Evolutionary conservation across 2,329 filamentous ascomycete genomes (phyloP).

Genomic region (Didymella segeticola): DNA sequence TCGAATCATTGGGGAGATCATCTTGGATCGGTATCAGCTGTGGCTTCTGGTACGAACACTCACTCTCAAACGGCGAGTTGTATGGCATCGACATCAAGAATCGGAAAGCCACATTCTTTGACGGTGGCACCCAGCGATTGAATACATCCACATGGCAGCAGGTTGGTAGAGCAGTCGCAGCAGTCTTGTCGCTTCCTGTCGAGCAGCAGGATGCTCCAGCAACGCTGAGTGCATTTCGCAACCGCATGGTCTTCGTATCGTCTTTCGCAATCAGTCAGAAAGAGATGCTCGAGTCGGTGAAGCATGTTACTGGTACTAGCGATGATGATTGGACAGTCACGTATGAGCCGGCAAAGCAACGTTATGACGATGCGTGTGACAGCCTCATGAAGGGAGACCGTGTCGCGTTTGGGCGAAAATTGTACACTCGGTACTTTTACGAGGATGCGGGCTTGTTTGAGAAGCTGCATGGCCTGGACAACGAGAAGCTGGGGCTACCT

Average conservation of each 20-base stretch:
- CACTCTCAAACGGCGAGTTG: slow-evolving; percentile 34
- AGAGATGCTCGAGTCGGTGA: slow-evolving; percentile 46
- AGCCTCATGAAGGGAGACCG: slow-evolving; percentile 54
- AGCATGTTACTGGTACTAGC: slow-evolving; percentile 42
- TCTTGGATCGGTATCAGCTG: slow-evolving; percentile 36
- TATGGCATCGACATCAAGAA: slow-evolving; percentile 48
- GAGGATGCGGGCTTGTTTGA: slow-evolving; percentile 40
- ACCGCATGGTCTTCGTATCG: slow-evolving; percentile 45
- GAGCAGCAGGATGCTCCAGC: slow-evolving; percentile 19
- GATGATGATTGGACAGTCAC: slow-evolving; percentile 48
- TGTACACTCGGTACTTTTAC: slow-evolving; percentile 64
- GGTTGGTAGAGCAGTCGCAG: slow-evolving; percentile 42
- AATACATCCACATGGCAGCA: slow-evolving; percentile 43
- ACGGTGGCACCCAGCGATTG: slow-evolving; percentile 39
- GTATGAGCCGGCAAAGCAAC: slow-evolving; percentile 54
- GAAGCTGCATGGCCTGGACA: slow-evolving; percentile 50
- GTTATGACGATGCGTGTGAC: slow-evolving; percentile 58
- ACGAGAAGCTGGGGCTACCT: slow-evolving; percentile 63
- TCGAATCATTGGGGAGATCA: slow-evolving; percentile 31
- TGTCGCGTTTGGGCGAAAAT: slow-evolving; percentile 53
- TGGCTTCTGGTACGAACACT: slow-evolving; percentile 49
- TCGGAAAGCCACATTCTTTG: slow-evolving; percentile 35
- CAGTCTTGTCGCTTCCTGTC: slow-evolving; percentile 42
- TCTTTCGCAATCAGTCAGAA: slow-evolving; percentile 48
- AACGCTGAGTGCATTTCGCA: slow-evolving; percentile 30